Conservation (phyloP, 2,329 filamentous ascomycete genomes). For the Aureobasidium zeae region DNA sequence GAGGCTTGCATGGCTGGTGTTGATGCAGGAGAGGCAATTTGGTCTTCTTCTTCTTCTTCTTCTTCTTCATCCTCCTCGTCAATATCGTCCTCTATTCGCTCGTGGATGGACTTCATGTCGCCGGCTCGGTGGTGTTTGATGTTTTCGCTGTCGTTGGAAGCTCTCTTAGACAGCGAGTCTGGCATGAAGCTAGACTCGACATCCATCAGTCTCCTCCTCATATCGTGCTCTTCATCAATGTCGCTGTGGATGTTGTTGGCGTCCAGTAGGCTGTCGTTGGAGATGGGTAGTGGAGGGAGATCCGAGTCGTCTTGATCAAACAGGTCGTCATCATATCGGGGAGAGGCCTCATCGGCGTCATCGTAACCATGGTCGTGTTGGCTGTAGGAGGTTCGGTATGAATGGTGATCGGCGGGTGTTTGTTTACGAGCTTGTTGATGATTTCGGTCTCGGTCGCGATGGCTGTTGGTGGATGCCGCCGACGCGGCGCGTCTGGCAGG, state of each 20-base stretch:
- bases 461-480: not conserved
- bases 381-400: not conserved
- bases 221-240: slow-evolving; percentile 44
- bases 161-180: slow-evolving; percentile 31
- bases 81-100: slow-evolving; percentile 23
- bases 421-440: slow-evolving; percentile 14
- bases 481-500: not conserved
- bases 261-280: slow-evolving; percentile 21
- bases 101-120: slow-evolving; percentile 18
- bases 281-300: slow-evolving; percentile 17
- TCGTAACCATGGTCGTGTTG: slow-evolving; percentile 1
- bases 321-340: slow-evolving; percentile 33
- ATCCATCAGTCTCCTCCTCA: slow-evolving; percentile 51
- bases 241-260: slow-evolving; percentile 35
- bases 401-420: not conserved
- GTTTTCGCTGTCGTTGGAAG: slow-evolving; percentile 39
- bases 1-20: slow-evolving; percentile 25
- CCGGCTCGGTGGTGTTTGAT: slow-evolving; percentile 18
- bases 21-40: slow-evolving; percentile 5
- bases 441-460: not conserved
- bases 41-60: slow-evolving; percentile 20
- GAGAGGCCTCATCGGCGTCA: not conserved
- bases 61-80: slow-evolving; percentile 19
- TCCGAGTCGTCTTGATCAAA: slow-evolving; percentile 32
- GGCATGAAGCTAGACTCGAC: slow-evolving; percentile 56